phyloP scores from a whole-genome alignment of 345 rosid genomes.

The Eucalyptus grandis region DNA sequence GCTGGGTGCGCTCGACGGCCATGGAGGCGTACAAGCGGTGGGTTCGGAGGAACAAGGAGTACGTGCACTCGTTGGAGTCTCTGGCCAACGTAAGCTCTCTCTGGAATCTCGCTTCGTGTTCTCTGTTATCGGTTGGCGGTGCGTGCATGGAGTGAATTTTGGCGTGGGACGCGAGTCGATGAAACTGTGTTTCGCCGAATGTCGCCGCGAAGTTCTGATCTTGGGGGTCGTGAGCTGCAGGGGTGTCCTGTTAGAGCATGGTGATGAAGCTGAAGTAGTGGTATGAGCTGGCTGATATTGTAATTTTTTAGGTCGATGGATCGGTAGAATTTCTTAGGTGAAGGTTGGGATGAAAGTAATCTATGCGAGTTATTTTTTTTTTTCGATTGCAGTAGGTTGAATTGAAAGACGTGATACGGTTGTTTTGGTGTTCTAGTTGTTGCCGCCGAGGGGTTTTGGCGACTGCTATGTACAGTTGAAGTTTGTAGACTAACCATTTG shows the following conservation, averaged over 20 bases:
- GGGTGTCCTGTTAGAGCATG: not conserved
- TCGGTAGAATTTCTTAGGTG: not conserved
- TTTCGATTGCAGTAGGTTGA: not conserved
- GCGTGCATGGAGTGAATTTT: not conserved
- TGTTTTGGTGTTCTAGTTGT: not conserved
- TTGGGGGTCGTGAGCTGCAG: not conserved
- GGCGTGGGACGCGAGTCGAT: not conserved
- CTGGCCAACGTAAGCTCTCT: slow-evolving; percentile 72
- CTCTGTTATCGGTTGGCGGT: not conserved
- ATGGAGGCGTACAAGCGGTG: slow-evolving; percentile 92
- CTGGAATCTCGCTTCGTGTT: not conserved
- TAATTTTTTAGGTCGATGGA: not conserved
- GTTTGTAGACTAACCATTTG: not conserved
- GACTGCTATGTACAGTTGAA: not conserved
- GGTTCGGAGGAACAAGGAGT: slow-evolving; percentile 81
- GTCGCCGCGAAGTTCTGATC: not conserved
- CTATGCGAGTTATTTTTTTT: accelerated
- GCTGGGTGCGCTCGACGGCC: not conserved
- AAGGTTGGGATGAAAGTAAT: not conserved
- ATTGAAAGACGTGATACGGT: not conserved
- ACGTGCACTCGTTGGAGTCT: slow-evolving; percentile 83
- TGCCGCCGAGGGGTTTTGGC: not conserved
- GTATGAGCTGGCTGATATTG: not conserved
- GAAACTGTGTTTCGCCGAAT: not conserved
- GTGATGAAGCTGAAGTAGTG: not conserved